Conservation (phyloP, 2,329 filamentous ascomycete species). For the Xenosphaeropsis pyriputrescens region DNA sequence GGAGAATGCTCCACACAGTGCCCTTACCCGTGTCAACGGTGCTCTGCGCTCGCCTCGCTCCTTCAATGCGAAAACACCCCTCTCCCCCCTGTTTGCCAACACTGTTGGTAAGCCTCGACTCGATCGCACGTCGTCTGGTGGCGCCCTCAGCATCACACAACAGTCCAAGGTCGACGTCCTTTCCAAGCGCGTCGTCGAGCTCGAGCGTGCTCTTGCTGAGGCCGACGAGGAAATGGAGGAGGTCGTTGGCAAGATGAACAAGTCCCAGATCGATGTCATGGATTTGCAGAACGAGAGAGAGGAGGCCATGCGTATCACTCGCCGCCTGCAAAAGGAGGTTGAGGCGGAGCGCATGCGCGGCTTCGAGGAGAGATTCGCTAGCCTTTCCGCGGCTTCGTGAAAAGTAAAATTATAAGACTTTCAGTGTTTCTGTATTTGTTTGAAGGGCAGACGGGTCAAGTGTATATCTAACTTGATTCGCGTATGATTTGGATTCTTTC, state of each 20-base stretch:
- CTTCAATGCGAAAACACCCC: constrained; percentile 42
- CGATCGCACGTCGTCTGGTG: constrained; percentile 27
- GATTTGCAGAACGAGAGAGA: constrained; percentile 64
- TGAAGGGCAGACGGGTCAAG: too few species aligned
- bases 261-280: constrained; percentile 70
- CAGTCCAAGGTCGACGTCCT: constrained; percentile 62
- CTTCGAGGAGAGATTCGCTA: constrained; percentile 13
- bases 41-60: constrained; percentile 28
- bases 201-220: constrained; percentile 66
- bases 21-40: constrained; percentile 61
- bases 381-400: too few species aligned
- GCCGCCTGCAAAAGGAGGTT: constrained; percentile 52
- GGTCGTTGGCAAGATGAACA: constrained; percentile 70
- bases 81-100: constrained; percentile 44
- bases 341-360: constrained; percentile 22
- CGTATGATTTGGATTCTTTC: too few species aligned
- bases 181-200: constrained; percentile 64
- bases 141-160: constrained; percentile 51
- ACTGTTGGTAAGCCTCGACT: constrained; percentile 36
- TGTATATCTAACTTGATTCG: too few species aligned
- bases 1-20: constrained; percentile 55
- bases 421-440: too few species aligned
- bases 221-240: constrained; percentile 74
- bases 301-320: constrained; percentile 57
- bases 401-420: too few species aligned